Percentiles rank a stretch among this genome's conserved stretches.
Evolutionary conservation across 176 grass and related monocot species (phyloP).

Genomic region (Hsuehochloa calcarea): DNA sequence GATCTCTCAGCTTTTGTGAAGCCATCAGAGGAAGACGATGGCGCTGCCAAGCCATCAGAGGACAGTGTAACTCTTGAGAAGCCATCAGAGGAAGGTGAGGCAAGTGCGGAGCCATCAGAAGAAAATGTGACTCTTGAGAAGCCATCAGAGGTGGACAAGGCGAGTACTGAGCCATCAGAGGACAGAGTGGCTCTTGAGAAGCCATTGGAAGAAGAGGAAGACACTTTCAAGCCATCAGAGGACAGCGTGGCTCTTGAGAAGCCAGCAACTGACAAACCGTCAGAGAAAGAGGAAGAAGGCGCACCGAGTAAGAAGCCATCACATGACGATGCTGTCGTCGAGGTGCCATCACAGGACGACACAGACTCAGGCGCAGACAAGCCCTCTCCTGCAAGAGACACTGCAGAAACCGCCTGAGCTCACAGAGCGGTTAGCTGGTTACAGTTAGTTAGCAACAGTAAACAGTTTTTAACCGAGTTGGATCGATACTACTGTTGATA

Average conservation of each 20-base stretch:
- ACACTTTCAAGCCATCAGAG: slow-evolving; percentile 29
- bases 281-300: slow-evolving; percentile 32
- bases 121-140: slow-evolving; percentile 10
- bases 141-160: slow-evolving; percentile 9
- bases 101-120: slow-evolving; percentile 23
- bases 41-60: slow-evolving; percentile 1
- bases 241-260: slow-evolving; percentile 9
- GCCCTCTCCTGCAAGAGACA: slow-evolving; percentile 12
- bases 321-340: background rate
- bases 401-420: slow-evolving; percentile 15
- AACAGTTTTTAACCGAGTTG: slow-evolving; percentile 38
- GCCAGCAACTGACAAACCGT: background rate
- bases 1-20: slow-evolving; percentile 15
- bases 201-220: slow-evolving; percentile 19
- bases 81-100: slow-evolving; percentile 19
- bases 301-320: background rate
- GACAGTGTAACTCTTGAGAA: slow-evolving; percentile 14
- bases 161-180: background rate
- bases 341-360: background rate
- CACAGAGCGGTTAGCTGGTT: background rate
- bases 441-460: slow-evolving; percentile 22
- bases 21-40: slow-evolving; percentile 10
- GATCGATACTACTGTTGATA: slow-evolving; percentile 25
- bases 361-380: background rate
- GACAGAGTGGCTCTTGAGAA: slow-evolving; percentile 3